Base-by-base conservation (phyloP, 345 rosid species). In the Laguncularia racemosa region DNA sequence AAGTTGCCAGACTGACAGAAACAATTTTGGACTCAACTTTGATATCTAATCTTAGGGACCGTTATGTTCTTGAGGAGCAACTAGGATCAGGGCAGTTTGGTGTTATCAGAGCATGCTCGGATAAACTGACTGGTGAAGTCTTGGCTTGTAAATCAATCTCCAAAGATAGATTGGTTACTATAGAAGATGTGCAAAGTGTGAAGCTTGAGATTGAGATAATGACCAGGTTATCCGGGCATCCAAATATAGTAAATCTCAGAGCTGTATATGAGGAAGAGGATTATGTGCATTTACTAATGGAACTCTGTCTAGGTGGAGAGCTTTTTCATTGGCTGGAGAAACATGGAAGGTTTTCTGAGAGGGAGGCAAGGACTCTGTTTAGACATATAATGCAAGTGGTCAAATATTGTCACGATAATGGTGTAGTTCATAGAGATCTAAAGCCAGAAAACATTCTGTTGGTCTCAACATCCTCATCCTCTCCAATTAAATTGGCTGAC, bases 61-160 rank as follows among this genome's bases (percentile, higher is more conserved):
- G 65, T 14, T 86, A 81, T 61, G 67, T 80, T 17, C 82, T 89
- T 13, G 81, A 87, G 14, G 84, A 80, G 66, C 86, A 81, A 53
- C 68, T 90, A 58, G 97, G 92, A 26, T 86, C 83, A 90, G 90
- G 97, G 16, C 92, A 78, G 55, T 86, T 83, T 48, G 95, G 95
- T 33, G 79, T 84, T 48, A 86, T 90, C 63, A 79, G 90, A 68
- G 78, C 76, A 38, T 84, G 97, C 67, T 74, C 84, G 1, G 85
- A 84, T 67, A 81, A 71, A 66, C 38, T 72, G 11, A 77, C 80
- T 6, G 74, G 87, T 13, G 91, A 79, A 74, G 70, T 71, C 19
- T 60, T 81, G 53, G 86, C 91, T 0, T 84, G 91, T 74, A 84
- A 84, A 56, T 81, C 91, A 0, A 79, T 84, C 17, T 75, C 83